phyloP scores from a whole-genome alignment of 352 stramenopile species.

The Pythium plurisporium region DNA sequence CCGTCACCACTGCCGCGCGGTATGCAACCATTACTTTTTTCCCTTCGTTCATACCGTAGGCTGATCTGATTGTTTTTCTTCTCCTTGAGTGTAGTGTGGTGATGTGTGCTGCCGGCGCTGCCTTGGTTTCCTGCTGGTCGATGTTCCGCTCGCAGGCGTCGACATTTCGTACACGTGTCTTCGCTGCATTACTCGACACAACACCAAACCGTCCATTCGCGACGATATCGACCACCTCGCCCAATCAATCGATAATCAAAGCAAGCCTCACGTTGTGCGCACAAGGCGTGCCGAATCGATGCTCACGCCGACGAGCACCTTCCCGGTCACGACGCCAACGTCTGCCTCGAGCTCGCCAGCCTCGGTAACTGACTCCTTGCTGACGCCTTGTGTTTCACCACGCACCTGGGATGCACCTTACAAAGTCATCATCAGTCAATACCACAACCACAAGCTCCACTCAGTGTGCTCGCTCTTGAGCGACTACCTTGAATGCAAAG shows the following conservation, averaged over 20 bases:
- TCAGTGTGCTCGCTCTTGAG: constrained; percentile 61
- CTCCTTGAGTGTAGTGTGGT: constrained; percentile 40
- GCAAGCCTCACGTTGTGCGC: constrained; percentile 13
- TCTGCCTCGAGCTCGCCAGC: constrained; percentile 1
- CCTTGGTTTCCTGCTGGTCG: constrained; percentile 63
- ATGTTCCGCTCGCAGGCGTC: constrained; percentile 54
- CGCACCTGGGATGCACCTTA: constrained; percentile 27
- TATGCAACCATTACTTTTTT: constrained; percentile 16
- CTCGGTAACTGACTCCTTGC: not conserved
- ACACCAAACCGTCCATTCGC: constrained; percentile 36
- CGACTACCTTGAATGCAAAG: constrained; percentile 70
- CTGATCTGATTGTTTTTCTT: not conserved
- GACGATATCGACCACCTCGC: constrained; percentile 43
- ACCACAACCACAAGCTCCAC: constrained; percentile 64
- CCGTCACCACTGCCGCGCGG: constrained; percentile 64
- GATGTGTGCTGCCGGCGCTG: constrained; percentile 68
- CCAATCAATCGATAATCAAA: constrained; percentile 31
- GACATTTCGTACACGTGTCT: constrained; percentile 66
- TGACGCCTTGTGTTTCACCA: constrained; percentile 32
- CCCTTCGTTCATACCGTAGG: not conserved
- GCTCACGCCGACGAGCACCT: not conserved
- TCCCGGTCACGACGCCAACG: constrained; percentile 12
- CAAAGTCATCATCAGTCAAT: constrained; percentile 70
- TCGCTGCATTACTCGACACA: constrained; percentile 54
- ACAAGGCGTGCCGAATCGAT: not conserved